Percentiles rank a stretch among this genome's conserved stretches.
phyloP scores from a whole-genome alignment of 2,329 filamentous ascomycete species.

The Magnaporthiopsis rhizophila region DNA sequence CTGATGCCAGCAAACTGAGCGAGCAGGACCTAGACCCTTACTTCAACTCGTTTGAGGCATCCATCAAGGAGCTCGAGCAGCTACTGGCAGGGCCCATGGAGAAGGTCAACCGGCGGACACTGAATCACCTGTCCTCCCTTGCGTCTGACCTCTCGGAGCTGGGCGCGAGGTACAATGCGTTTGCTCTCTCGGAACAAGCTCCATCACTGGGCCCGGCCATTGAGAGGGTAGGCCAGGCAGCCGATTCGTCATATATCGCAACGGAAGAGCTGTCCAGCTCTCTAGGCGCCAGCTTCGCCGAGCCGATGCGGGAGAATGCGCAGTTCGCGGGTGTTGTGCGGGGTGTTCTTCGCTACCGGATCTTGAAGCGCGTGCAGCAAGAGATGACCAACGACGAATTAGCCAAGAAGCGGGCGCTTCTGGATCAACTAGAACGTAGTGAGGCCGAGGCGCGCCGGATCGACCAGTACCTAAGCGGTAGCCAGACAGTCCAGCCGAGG shows the following conservation, averaged over 20 bases:
- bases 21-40: constrained; percentile 94
- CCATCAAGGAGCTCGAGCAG: constrained; percentile 83
- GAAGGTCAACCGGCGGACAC: constrained; percentile 84
- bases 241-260: constrained; percentile 91
- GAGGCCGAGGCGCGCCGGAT: constrained; percentile 89
- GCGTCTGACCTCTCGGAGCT: constrained; percentile 86
- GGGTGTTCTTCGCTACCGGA: constrained; percentile 77
- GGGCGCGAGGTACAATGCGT: constrained; percentile 93
- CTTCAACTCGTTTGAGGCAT: constrained; percentile 86
- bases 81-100: constrained; percentile 90
- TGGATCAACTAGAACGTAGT: constrained; percentile 87
- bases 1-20: constrained; percentile 63
- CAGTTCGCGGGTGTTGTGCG: constrained; percentile 95
- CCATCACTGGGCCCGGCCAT: constrained; percentile 85
- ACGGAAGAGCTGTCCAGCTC: constrained; percentile 84
- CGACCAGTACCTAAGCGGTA: constrained; percentile 79
- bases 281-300: constrained; percentile 88
- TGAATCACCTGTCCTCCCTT: constrained; percentile 76
- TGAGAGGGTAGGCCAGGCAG: constrained; percentile 87
- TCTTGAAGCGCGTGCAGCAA: constrained; percentile 91
- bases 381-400: constrained; percentile 95
- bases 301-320: constrained; percentile 95
- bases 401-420: constrained; percentile 70
- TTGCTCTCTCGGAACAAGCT: constrained; percentile 88
- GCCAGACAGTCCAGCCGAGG: constrained; percentile 53